A percentile compares a stretch with the other conserved stretches of the same genome.
These are phyloP conservation scores for Cladosporium sp. DNA, from an alignment of 2,329 filamentous ascomycete species.

Conservation along the genomic window DNA sequence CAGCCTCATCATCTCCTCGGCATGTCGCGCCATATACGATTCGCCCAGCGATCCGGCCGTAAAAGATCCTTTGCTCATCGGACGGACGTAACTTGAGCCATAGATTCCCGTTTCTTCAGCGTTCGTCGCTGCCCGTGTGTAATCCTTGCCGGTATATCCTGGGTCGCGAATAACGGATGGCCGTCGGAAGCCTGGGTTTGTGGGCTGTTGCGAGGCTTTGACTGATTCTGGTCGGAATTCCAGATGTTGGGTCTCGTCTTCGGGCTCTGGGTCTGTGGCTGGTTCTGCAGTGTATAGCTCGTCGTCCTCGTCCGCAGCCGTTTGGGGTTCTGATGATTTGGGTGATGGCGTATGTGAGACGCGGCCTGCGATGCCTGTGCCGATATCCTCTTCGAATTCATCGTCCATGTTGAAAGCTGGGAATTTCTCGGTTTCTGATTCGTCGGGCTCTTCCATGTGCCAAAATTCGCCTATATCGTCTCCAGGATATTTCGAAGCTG, in stretches of 20 bases:
- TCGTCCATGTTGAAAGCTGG: conserved; percentile 10
- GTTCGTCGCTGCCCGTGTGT: conserved; percentile 20
- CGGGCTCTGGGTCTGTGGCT: background rate
- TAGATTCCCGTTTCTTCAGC: conserved; percentile 26
- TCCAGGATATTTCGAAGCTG: conserved; percentile 1
- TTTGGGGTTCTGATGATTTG: background rate
- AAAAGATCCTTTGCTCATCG: conserved; percentile 20
- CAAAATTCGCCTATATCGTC: conserved; percentile 14
- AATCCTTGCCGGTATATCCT: conserved; percentile 22
- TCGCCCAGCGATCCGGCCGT: conserved; percentile 31
- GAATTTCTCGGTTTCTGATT: conserved; percentile 13
- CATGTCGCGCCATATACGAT: conserved; percentile 32
- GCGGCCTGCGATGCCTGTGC: conserved; percentile 12
- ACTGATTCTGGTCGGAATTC: conserved; percentile 22
- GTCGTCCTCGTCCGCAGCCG: background rate
- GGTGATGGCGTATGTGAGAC: conserved; percentile 6
- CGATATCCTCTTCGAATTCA: conserved; percentile 15
- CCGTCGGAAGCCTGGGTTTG: conserved; percentile 31
- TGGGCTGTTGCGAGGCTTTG: conserved; percentile 27
- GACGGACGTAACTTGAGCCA: conserved; percentile 20
- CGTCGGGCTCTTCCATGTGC: conserved; percentile 15
- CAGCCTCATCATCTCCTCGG: conserved; percentile 19
- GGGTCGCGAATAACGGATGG: conserved; percentile 30
- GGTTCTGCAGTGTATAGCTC: background rate
- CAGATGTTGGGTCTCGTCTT: conserved; percentile 20